phyloP scores from a whole-genome alignment of 495 filamentous ascomycete genomes.

The Xylaria castorea region DNA sequence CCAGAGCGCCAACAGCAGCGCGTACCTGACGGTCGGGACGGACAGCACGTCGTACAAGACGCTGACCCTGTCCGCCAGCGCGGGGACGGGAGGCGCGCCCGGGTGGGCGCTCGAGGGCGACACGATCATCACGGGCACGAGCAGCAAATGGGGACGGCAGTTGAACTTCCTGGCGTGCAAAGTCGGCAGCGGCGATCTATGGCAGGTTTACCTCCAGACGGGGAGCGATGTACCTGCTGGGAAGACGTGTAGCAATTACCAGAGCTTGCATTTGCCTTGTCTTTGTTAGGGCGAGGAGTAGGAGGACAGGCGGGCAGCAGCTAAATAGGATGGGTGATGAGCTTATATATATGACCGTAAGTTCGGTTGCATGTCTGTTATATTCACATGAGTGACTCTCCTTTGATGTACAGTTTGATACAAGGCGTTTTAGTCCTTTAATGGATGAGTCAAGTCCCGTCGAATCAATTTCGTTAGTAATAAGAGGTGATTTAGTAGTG shows the following conservation, averaged over 20 bases:
- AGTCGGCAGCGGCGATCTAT: conserved; percentile 46
- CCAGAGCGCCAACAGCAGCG: conserved; percentile 51
- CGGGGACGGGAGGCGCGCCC: conserved; percentile 41
- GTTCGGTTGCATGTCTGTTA: not conserved
- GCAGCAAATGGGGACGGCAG: conserved; percentile 55
- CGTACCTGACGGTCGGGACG: conserved; percentile 54
- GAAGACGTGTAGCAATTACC: conserved; percentile 56
- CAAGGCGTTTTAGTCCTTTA: not conserved
- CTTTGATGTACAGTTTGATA: conserved; percentile 14
- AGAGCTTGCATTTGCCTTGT: conserved; percentile 59
- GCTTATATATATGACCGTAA: conserved; percentile 3
- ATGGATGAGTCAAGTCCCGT: not conserved
- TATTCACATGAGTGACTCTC: conserved; percentile 13
- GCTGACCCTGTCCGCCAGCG: conserved; percentile 44
- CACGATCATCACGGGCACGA: conserved; percentile 56
- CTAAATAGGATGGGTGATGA: not conserved
- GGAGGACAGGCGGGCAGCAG: not conserved
- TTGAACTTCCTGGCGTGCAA: conserved; percentile 59
- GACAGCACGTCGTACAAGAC: conserved; percentile 56
- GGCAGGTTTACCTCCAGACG: conserved; percentile 58
- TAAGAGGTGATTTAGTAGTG: not conserved
- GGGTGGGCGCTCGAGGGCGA: conserved; percentile 61
- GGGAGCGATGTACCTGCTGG: conserved; percentile 55
- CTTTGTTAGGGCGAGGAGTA: conserved; percentile 45
- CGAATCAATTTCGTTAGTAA: not conserved